Percentiles rank a stretch among this genome's conserved stretches.
phyloP scores from a whole-genome alignment of 208 protist genomes.

The Trypanosoma platydactyli region DNA sequence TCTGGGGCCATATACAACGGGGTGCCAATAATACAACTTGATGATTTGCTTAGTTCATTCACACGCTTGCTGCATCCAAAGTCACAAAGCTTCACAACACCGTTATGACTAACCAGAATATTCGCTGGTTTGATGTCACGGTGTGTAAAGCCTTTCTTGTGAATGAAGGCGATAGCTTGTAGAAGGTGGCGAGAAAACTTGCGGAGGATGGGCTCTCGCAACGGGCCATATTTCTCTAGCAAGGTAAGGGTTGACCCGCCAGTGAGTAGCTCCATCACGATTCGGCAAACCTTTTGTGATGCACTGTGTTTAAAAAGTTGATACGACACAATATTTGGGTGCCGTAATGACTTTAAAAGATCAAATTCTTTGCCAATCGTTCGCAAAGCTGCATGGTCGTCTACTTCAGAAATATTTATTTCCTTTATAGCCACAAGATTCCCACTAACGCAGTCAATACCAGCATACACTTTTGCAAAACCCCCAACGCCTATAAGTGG shows the following conservation, averaged over 20 bases:
- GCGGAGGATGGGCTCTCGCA: slow-evolving; percentile 79
- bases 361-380: slow-evolving; percentile 86
- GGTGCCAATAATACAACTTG: slow-evolving; percentile 87
- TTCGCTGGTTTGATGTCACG: slow-evolving; percentile 93
- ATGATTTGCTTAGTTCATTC: slow-evolving; percentile 76
- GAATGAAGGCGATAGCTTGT: slow-evolving; percentile 84
- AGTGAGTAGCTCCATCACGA: slow-evolving; percentile 89
- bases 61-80: slow-evolving; percentile 92
- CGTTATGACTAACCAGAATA: slow-evolving; percentile 82
- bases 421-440: slow-evolving; percentile 91
- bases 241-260: slow-evolving; percentile 81
- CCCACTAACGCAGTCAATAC: slow-evolving; percentile 77
- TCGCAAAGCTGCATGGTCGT: slow-evolving; percentile 66
- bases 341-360: slow-evolving; percentile 73
- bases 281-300: slow-evolving; percentile 85
- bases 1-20: slow-evolving; percentile 91
- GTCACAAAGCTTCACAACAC: slow-evolving; percentile 90
- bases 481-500: slow-evolving; percentile 78
- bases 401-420: slow-evolving; percentile 77
- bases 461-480: slow-evolving; percentile 84
- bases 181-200: slow-evolving; percentile 71
- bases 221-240: slow-evolving; percentile 76
- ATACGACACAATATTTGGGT: slow-evolving; percentile 90
- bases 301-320: slow-evolving; percentile 85
- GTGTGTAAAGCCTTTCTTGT: slow-evolving; percentile 89